Evolutionary conservation across 768 basidiomycete species (phyloP).

Genomic region (Mycena galopus): DNA sequence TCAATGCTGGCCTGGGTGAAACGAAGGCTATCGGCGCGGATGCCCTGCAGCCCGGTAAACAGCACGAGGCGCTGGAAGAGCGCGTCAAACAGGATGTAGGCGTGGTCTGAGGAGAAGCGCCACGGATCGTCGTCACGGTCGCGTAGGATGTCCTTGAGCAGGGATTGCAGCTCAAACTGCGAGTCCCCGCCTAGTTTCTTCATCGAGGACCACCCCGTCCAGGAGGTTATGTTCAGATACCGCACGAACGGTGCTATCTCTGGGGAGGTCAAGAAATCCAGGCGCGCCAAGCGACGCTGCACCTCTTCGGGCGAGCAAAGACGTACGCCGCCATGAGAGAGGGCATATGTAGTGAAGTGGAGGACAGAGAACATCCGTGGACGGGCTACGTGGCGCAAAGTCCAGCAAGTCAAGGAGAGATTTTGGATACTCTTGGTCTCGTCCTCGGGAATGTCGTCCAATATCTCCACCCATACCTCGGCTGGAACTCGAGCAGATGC

Average conservation of each 20-base stretch:
- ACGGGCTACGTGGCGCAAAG: background rate
- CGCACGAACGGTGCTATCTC: slow-evolving; percentile 18
- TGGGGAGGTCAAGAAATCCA: slow-evolving; percentile 3
- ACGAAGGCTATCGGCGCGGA: background rate
- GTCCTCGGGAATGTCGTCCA: background rate
- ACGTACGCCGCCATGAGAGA: background rate
- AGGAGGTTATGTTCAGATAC: background rate
- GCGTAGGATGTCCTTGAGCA: no score
- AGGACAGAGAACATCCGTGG: slow-evolving; percentile 1
- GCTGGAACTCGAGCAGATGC: no score
- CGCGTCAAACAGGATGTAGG: slow-evolving; percentile 6
- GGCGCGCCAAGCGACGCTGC: background rate
- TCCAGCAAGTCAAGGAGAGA: slow-evolving; percentile 6
- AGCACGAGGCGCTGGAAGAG: slow-evolving; percentile 1
- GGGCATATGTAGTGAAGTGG: background rate
- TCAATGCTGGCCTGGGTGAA: slow-evolving; percentile 16
- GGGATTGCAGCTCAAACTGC: no score
- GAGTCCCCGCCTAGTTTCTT: no score
- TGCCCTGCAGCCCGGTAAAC: background rate
- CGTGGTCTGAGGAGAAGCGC: background rate
- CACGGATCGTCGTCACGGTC: no score
- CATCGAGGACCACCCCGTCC: no score
- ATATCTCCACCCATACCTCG: slow-evolving; percentile 3
- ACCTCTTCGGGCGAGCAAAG: background rate
- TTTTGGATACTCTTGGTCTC: background rate